Evolutionary conservation across 768 basidiomycete species (phyloP).

Genomic region (Mycena vulgaris): DNA sequence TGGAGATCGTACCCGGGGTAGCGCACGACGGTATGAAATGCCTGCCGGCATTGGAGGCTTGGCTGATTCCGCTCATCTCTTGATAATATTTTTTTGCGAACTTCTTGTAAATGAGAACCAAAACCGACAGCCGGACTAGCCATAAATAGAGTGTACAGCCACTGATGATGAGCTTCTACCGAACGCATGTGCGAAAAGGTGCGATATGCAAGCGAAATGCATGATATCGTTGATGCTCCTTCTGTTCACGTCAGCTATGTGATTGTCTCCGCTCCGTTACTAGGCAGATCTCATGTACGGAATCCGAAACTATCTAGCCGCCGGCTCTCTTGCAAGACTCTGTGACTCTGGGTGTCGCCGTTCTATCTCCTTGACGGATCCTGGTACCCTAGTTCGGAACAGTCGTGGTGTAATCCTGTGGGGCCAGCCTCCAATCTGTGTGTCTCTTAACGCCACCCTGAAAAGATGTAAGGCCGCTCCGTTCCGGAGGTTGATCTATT

Average conservation of each 20-base stretch:
- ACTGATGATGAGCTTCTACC: too few relatives aligned
- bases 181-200: background rate
- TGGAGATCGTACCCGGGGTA: constrained; percentile 32
- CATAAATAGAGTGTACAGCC: background rate
- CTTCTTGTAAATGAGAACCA: too few relatives aligned
- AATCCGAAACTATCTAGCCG: too few relatives aligned
- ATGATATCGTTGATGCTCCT: background rate
- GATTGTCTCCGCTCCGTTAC: background rate
- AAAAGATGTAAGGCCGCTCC: background rate
- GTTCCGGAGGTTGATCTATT: constrained; percentile 8
- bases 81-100: background rate
- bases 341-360: background rate
- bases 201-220: too few relatives aligned
- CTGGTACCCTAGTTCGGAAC: background rate
- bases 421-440: background rate
- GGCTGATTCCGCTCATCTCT: constrained; percentile 17
- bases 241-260: background rate
- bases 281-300: too few relatives aligned
- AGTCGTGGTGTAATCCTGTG: too few relatives aligned
- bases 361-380: background rate
- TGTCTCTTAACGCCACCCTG: background rate
- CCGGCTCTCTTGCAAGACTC: too few relatives aligned
- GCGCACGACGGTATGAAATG: constrained; percentile 38
- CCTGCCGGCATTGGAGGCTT: constrained; percentile 28
- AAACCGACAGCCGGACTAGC: too few relatives aligned